phyloP scores from a whole-genome alignment of 352 stramenopile species.

The Phytopythium vexans region DNA sequence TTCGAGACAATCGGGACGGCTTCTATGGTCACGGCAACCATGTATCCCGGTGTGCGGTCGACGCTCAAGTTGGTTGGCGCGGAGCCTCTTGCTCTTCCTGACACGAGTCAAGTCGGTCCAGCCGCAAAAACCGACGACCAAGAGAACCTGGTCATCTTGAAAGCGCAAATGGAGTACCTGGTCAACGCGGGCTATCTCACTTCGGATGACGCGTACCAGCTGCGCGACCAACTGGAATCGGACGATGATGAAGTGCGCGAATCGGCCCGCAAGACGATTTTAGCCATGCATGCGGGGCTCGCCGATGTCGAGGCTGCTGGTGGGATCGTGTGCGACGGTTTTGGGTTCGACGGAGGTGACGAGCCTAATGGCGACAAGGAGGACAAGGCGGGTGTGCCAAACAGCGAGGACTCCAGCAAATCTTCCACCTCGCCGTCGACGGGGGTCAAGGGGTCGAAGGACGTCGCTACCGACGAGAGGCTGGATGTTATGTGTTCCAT shows the following conservation, averaged over 20 bases:
- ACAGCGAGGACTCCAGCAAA: neutral
- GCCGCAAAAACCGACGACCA: constrained; percentile 3
- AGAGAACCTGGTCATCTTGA: constrained; percentile 41
- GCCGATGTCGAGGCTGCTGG: constrained; percentile 20
- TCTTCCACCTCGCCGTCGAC: neutral
- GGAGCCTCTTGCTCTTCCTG: constrained; percentile 3
- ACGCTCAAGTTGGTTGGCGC: constrained; percentile 5
- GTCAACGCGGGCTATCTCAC: constrained; percentile 64
- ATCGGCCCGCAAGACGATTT: constrained; percentile 61
- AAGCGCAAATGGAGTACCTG: constrained; percentile 75
- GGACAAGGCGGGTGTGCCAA: neutral
- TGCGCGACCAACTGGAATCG: constrained; percentile 59
- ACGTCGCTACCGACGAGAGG: constrained; percentile 16
- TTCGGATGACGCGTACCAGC: constrained; percentile 63
- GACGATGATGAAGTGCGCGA: constrained; percentile 37
- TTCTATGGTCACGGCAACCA: constrained; percentile 5
- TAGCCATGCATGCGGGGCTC: constrained; percentile 52
- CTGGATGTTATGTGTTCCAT: constrained; percentile 82
- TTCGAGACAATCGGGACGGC: constrained; percentile 1
- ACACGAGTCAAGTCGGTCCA: constrained; percentile 4
- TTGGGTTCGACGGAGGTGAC: constrained; percentile 25
- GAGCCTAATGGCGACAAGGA: constrained; percentile 11
- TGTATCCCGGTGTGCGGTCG: constrained; percentile 9
- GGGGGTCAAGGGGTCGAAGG: neutral
- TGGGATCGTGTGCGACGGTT: constrained; percentile 21